These are phyloP conservation scores for Selaginella moellendorffii DNA, from an alignment of 75 land plant species.

Conservation along the genomic window DNA sequence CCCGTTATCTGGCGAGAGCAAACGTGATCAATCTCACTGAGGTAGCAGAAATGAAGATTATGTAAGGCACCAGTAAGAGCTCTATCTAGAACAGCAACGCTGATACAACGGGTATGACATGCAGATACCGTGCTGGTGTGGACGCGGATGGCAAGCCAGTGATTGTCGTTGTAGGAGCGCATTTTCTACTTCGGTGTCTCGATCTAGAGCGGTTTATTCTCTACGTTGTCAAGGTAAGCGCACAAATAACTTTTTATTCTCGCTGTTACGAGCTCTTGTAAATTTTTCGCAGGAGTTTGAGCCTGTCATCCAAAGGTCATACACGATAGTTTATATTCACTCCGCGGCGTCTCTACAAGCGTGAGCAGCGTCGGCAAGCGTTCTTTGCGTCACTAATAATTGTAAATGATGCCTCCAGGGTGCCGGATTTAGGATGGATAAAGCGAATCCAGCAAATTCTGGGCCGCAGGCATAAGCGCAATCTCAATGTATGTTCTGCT, in stretches of 20 bases:
- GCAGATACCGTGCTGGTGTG: slow-evolving; percentile 91
- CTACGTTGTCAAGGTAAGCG: slow-evolving; percentile 87
- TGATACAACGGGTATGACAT: too few relatives aligned
- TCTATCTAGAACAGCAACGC: too few relatives aligned
- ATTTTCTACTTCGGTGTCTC: slow-evolving; percentile 92
- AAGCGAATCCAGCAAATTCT: slow-evolving; percentile 83
- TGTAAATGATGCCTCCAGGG: slow-evolving; percentile 28
- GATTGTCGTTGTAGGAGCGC: slow-evolving; percentile 96
- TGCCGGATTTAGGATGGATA: slow-evolving; percentile 98
- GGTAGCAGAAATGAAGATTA: slow-evolving; percentile 97
- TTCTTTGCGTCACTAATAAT: neutral
- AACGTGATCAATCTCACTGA: slow-evolving; percentile 89
- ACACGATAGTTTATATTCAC: slow-evolving; percentile 86
- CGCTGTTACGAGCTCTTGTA: neutral
- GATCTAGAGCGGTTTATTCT: slow-evolving; percentile 92
- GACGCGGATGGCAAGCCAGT: slow-evolving; percentile 92
- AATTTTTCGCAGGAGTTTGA: slow-evolving; percentile 73
- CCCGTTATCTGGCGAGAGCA: slow-evolving; percentile 87
- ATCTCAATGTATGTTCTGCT: slow-evolving; percentile 54
- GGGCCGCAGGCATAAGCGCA: slow-evolving; percentile 84
- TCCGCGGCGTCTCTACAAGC: slow-evolving; percentile 84
- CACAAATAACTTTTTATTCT: too few relatives aligned
- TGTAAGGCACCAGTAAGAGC: slow-evolving; percentile 43
- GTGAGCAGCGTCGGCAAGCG: too few relatives aligned
- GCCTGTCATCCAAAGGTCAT: slow-evolving; percentile 86